These are phyloP conservation scores for Vitis labrusca DNA, from an alignment of 164 flowering plant genomes.

Conservation along the genomic window DNA sequence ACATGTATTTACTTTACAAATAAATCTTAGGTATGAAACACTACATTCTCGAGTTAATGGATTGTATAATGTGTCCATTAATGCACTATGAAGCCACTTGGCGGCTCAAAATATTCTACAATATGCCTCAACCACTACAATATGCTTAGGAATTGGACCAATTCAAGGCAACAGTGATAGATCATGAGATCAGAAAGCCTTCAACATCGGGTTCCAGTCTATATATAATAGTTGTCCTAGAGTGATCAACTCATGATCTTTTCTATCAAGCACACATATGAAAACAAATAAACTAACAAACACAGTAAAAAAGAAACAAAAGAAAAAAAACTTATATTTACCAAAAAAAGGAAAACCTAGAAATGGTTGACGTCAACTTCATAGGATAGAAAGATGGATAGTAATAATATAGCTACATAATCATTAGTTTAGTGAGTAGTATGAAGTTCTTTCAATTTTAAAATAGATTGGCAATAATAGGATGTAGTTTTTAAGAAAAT, in stretches of 20 bases:
- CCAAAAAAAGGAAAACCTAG: no score
- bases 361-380: no score
- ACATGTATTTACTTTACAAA: no score
- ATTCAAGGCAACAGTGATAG: conserved; percentile 58
- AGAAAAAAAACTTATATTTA: background rate
- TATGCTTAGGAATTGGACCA: conserved; percentile 96
- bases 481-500: no score
- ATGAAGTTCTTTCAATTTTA: no score
- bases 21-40: conserved; percentile 19
- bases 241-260: background rate
- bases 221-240: background rate
- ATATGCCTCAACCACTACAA: conserved; percentile 95
- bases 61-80: conserved; percentile 91
- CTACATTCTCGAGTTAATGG: conserved; percentile 85
- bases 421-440: no score
- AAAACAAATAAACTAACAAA: background rate
- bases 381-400: no score
- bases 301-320: no score
- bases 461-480: no score
- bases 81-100: conserved; percentile 71
- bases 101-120: conserved; percentile 94
- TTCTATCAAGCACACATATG: background rate
- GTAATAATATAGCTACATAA: no score
- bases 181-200: conserved; percentile 51
- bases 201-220: conserved; percentile 23